Percentiles rank a stretch among this genome's conserved stretches.
Evolutionary conservation across 2,329 filamentous ascomycete species (phyloP).

Genomic region (Neonectria neomacrospora): DNA sequence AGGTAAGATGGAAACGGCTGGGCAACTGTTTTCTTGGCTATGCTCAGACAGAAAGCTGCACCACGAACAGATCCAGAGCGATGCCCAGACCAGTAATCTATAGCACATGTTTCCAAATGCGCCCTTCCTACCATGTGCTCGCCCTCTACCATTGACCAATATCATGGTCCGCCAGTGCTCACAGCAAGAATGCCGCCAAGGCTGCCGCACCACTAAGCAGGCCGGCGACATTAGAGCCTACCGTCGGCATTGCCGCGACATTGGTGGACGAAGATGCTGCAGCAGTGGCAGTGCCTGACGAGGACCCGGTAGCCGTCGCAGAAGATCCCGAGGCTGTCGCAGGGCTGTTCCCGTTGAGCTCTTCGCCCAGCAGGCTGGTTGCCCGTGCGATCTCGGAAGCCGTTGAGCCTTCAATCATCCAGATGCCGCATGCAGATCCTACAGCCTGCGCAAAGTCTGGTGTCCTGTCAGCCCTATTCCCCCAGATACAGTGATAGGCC

Average conservation of each 20-base stretch:
- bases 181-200: background rate
- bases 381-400: background rate
- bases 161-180: background rate
- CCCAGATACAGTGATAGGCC: background rate
- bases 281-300: background rate
- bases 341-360: background rate
- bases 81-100: too few species aligned
- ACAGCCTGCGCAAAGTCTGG: conserved; percentile 8
- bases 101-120: too few species aligned
- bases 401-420: background rate
- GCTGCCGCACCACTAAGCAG: conserved; percentile 3
- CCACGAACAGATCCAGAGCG: too few species aligned
- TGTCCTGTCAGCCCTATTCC: background rate
- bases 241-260: background rate
- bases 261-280: background rate
- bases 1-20: too few species aligned
- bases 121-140: background rate
- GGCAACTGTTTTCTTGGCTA: too few species aligned
- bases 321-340: background rate
- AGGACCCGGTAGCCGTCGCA: background rate
- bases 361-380: conserved; percentile 2
- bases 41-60: too few species aligned
- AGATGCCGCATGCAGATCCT: conserved; percentile 7
- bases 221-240: background rate
- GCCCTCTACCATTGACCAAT: background rate